These are phyloP conservation scores for Eragrostis curvula DNA, from an alignment of 176 grass and related monocot species.

Conservation along the genomic window DNA sequence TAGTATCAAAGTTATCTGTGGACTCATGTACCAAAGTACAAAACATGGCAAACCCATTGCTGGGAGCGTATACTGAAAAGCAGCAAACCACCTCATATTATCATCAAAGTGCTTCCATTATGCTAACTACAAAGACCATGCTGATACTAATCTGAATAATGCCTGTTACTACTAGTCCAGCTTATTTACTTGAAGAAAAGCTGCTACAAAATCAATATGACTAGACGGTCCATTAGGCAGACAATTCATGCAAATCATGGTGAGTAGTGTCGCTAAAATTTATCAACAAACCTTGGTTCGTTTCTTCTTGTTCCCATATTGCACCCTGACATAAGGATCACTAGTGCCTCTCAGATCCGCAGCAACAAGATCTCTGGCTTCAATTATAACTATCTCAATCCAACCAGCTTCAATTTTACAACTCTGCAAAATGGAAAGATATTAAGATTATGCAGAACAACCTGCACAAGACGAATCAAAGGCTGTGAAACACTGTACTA, in stretches of 20 bases:
- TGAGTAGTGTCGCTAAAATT: background rate
- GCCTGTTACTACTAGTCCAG: background rate
- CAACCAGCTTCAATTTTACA: slow-evolving; percentile 58
- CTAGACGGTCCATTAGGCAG: background rate
- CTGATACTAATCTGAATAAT: background rate
- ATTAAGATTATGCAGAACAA: background rate
- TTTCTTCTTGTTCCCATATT: slow-evolving; percentile 89
- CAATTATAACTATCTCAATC: slow-evolving; percentile 84
- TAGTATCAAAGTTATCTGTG: background rate
- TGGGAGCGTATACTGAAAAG: background rate
- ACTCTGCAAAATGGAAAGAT: slow-evolving; percentile 45
- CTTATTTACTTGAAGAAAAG: background rate
- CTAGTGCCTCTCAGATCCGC: slow-evolving; percentile 98
- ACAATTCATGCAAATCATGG: background rate
- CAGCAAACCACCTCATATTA: background rate
- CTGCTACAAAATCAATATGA: background rate
- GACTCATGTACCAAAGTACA: background rate
- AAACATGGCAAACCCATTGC: background rate
- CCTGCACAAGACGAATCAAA: slow-evolving; percentile 1
- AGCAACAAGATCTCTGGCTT: slow-evolving; percentile 89
- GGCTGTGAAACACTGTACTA: background rate
- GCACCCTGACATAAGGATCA: slow-evolving; percentile 90
- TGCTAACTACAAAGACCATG: background rate
- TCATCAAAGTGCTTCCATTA: background rate
- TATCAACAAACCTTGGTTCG: slow-evolving; percentile 70